Evolutionary conservation across 2,329 filamentous ascomycete genomes (phyloP).

Genomic region (Ilyonectria robusta): DNA sequence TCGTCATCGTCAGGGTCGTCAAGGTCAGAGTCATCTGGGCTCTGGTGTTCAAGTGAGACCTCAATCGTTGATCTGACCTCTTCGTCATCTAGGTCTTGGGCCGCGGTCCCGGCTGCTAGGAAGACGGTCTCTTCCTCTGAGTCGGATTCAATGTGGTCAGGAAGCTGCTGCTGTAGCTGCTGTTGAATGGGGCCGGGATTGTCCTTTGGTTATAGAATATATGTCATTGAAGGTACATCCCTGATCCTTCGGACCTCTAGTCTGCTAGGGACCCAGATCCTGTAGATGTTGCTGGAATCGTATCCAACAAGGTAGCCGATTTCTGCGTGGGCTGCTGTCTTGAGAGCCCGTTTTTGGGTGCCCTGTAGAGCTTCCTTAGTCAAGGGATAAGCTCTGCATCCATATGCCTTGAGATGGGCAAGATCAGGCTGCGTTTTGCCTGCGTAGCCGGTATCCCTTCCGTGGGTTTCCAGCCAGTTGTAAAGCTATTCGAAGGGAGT

Average conservation of each 20-base stretch:
- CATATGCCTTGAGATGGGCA: conserved; percentile 13
- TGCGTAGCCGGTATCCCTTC: neutral
- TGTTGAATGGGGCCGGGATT: neutral
- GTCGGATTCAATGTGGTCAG: conserved; percentile 13
- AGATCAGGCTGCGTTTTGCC: conserved; percentile 7
- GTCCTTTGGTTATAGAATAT: conserved; percentile 19
- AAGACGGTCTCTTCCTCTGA: neutral
- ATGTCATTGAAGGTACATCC: conserved; percentile 23
- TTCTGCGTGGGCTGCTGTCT: conserved; percentile 13
- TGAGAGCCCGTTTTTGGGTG: conserved; percentile 3
- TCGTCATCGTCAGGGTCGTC: neutral
- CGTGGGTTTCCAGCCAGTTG: conserved; percentile 11
- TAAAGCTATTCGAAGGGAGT: conserved; percentile 9
- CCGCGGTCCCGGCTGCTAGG: too few relatives aligned
- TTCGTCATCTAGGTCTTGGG: neutral
- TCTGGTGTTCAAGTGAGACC: neutral
- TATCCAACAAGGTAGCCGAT: conserved; percentile 25
- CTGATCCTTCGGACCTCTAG: conserved; percentile 7
- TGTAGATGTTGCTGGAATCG: conserved; percentile 25
- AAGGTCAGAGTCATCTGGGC: neutral
- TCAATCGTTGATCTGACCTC: neutral
- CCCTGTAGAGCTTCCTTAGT: conserved; percentile 15
- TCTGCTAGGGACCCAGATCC: conserved; percentile 7
- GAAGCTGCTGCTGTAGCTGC: conserved; percentile 2
- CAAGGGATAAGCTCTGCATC: conserved; percentile 19